These are phyloP conservation scores for Domatiomyces catenatus DNA, from an alignment of 2,329 filamentous ascomycete species.

Conservation along the genomic window DNA sequence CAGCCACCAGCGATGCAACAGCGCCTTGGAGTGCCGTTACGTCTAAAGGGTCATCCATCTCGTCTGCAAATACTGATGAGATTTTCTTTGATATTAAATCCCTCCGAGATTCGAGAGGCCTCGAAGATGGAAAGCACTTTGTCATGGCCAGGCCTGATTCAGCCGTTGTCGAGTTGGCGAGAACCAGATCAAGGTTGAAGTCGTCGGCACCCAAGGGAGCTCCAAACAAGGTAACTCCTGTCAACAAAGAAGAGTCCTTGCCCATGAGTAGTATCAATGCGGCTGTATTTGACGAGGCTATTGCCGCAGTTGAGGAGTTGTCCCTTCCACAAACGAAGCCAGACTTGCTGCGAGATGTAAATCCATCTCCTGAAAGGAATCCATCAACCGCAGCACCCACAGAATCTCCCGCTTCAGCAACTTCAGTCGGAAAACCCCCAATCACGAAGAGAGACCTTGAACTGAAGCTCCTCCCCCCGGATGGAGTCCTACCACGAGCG, in stretches of 20 bases:
- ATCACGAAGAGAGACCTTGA: not conserved
- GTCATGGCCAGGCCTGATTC: conserved; percentile 17
- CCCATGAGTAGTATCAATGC: conserved; percentile 1
- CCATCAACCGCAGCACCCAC: not conserved
- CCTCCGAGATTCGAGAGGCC: conserved; percentile 14
- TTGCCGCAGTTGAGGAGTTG: conserved; percentile 14
- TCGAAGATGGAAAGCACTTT: conserved; percentile 14
- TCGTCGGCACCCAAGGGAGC: conserved; percentile 1
- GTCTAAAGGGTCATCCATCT: conserved; percentile 12
- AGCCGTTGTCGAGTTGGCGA: conserved; percentile 11
- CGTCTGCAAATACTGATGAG: conserved; percentile 13
- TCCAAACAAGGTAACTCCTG: not conserved
- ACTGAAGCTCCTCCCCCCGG: not conserved
- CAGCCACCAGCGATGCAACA: conserved; percentile 10
- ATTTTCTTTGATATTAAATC: conserved; percentile 18
- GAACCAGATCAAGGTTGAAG: conserved; percentile 12
- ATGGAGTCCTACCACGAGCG: not conserved
- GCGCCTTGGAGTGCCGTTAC: conserved; percentile 11
- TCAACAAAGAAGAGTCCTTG: not conserved
- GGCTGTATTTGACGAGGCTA: conserved; percentile 16
- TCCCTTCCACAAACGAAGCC: not conserved
- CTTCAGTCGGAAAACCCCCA: not conserved
- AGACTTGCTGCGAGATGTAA: not conserved
- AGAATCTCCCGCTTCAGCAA: not conserved
- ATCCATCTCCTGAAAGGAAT: not conserved